phyloP scores from a whole-genome alignment of 1,284 basidiomycete species.

The Ustilago lituana region DNA sequence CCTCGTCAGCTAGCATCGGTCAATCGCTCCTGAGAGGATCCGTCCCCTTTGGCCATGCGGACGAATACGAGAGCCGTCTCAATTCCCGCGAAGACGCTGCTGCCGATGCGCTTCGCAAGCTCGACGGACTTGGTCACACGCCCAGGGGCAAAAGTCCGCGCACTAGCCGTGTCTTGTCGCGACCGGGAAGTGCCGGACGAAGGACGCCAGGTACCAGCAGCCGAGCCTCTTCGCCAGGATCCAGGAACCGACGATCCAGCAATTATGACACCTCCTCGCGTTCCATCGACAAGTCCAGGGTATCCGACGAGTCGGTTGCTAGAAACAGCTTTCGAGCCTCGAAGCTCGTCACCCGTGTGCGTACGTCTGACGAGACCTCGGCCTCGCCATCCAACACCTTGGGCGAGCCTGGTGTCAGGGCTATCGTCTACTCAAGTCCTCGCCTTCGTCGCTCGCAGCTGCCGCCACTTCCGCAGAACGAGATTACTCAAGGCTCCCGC shows the following conservation, averaged over 20 bases:
- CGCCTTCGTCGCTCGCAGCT: slow-evolving; percentile 48
- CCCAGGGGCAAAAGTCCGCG: slow-evolving; percentile 53
- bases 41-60: slow-evolving; percentile 49
- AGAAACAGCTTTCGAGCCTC: slow-evolving; percentile 40
- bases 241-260: slow-evolving; percentile 39
- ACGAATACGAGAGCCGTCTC: slow-evolving; percentile 48
- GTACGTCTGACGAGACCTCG: slow-evolving; percentile 18
- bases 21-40: slow-evolving; percentile 63
- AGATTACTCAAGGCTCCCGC: slow-evolving; percentile 34
- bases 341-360: slow-evolving; percentile 29
- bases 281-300: slow-evolving; percentile 31
- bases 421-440: slow-evolving; percentile 51
- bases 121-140: slow-evolving; percentile 84
- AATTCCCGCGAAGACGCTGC: slow-evolving; percentile 77
- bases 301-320: slow-evolving; percentile 17
- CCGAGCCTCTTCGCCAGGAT: slow-evolving; percentile 44
- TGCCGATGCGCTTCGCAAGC: slow-evolving; percentile 87
- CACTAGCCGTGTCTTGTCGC: slow-evolving; percentile 40
- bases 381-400: slow-evolving; percentile 6
- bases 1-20: slow-evolving; percentile 71
- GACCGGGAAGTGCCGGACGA: slow-evolving; percentile 49
- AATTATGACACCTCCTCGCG: slow-evolving; percentile 41
- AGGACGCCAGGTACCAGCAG: slow-evolving; percentile 46
- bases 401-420: slow-evolving; percentile 13
- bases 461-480: slow-evolving; percentile 53